A percentile compares a stretch with the other conserved stretches of the same genome.
These are phyloP conservation scores for Aspergillus sp. DNA, from an alignment of 2,329 filamentous ascomycete genomes.

Conservation along the genomic window DNA sequence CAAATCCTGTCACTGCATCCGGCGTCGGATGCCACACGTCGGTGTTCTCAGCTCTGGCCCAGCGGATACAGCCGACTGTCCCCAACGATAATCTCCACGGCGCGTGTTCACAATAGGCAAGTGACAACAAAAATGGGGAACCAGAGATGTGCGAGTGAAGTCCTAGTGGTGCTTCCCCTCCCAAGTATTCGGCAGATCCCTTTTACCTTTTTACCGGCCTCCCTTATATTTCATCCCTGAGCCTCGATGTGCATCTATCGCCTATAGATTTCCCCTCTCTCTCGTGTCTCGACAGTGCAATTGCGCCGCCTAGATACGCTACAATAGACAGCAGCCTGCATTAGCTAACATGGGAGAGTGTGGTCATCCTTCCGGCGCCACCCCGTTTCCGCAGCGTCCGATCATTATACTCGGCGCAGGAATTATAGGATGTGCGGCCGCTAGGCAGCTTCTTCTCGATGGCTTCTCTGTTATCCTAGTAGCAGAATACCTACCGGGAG, in stretches of 20 bases:
- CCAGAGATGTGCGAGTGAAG: neutral
- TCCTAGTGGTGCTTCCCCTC: neutral
- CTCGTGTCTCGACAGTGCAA: neutral
- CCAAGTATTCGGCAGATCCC: neutral
- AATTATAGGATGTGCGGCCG: constrained; percentile 41
- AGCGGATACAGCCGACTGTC: constrained; percentile 5
- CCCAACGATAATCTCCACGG: neutral
- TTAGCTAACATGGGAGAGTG: constrained; percentile 22
- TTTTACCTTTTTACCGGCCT: neutral
- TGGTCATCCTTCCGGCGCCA: constrained; percentile 21
- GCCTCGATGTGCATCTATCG: neutral
- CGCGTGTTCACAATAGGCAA: neutral
- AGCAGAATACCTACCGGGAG: constrained; percentile 39
- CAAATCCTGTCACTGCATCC: neutral
- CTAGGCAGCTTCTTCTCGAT: constrained; percentile 34
- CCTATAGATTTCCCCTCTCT: neutral
- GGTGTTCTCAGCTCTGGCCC: neutral
- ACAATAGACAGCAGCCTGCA: neutral
- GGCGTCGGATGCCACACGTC: neutral
- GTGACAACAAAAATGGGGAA: neutral
- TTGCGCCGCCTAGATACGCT: neutral
- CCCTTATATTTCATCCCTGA: neutral
- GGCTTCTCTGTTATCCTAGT: constrained; percentile 38
- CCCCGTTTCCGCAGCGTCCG: constrained; percentile 35
- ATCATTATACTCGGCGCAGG: constrained; percentile 40